Evolutionary conservation across 1,139 yeast species (phyloP), one percentile per base, ranked within the genome.

Genomic region (Diutina ranongensis): DNA sequence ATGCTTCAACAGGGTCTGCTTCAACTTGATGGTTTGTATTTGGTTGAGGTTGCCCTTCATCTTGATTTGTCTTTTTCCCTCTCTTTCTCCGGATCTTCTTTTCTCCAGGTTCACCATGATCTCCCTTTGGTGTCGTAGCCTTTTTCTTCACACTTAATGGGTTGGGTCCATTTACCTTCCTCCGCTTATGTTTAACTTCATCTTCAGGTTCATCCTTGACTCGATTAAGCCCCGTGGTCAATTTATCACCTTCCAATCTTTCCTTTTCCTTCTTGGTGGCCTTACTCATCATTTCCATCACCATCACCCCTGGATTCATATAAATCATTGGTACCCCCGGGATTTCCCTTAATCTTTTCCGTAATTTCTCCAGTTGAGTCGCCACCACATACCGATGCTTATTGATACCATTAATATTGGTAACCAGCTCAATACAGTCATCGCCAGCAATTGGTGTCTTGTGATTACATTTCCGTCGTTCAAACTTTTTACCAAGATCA

Each of bases 311-410:
- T 51, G 96, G 72, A 57, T 84, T 83, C 76, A 92, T 79, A 60
- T 84, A 88, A 8, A 89, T 68, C 52, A 92, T 63, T 0, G 99
- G 99, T 2, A 87, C 83, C 10, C 96, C 98, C 0, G 98, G 95
- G 15, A 88, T 71, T 32, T 67, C 67, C 52, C 97, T 73, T 51
- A 92, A 68, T 45, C 68, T 65, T 48, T 76, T 74, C 52, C 98
- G 73, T 47, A 89, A 68, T 27, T 76, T 72, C 40, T 75, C 73
- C 55, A 84, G 80, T 57, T 89, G 97, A 0, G 94, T 75, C 0
- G 95, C 97, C 13, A 92, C 85, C 13, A 86, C 72, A 58, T 92
- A 94, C 52, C 97, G 75, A 62, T 87, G 95, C 63, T 88, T 88
- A 63, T 92, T 92, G 47, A 69, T 72, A 3, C 94, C 94, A 28